phyloP scores from a whole-genome alignment of 257 asterid species.

The Solanum chmielewskii region DNA sequence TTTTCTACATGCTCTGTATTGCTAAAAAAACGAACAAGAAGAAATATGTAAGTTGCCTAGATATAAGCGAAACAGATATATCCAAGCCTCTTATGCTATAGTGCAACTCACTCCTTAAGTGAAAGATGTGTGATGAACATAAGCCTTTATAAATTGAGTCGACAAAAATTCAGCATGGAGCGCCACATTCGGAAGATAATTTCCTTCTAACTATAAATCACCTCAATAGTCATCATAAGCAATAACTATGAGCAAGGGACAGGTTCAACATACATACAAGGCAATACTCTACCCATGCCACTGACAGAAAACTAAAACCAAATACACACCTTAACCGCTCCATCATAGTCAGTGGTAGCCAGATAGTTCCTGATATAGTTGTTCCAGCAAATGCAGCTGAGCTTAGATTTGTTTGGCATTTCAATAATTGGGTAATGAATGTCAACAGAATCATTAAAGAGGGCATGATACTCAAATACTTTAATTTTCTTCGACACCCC shows the following conservation, averaged over 20 bases:
- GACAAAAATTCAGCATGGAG: background rate
- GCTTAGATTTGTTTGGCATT: constrained; percentile 73
- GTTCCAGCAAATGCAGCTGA: constrained; percentile 89
- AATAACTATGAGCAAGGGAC: background rate
- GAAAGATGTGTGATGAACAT: background rate
- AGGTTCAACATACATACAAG: background rate
- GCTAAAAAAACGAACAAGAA: background rate
- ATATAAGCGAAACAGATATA: background rate
- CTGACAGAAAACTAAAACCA: background rate
- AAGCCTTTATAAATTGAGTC: background rate
- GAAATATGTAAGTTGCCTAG: background rate
- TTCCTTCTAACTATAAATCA: background rate
- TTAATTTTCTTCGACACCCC: constrained; percentile 94
- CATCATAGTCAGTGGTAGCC: constrained; percentile 92
- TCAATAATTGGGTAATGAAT: constrained; percentile 82
- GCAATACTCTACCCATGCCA: background rate
- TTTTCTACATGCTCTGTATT: background rate
- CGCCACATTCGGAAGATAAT: background rate
- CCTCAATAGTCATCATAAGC: background rate
- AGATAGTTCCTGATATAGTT: constrained; percentile 85
- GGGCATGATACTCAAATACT: constrained; percentile 60
- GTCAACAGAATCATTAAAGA: constrained; percentile 69
- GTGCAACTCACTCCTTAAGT: background rate
- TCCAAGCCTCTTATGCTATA: background rate
- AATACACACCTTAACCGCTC: constrained; percentile 43